These are phyloP conservation scores for Boeremia lycopersici DNA, from an alignment of 2,329 filamentous ascomycete species.

Conservation along the genomic window DNA sequence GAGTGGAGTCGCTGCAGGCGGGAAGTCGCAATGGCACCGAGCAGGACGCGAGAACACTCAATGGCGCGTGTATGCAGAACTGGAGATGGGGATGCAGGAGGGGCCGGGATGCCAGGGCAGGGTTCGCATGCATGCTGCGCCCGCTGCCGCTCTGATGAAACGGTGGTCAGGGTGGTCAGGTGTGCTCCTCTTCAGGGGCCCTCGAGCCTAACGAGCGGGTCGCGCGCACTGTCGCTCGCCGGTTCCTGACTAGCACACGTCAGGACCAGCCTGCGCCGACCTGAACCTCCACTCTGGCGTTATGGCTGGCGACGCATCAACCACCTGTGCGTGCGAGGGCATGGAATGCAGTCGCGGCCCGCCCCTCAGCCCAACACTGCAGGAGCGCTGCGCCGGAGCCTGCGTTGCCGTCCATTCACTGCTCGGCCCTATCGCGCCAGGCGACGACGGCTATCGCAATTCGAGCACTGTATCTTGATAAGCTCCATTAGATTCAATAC, in stretches of 20 bases:
- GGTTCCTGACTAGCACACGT: slow-evolving; percentile 19
- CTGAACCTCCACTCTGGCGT: not conserved
- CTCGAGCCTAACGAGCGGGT: slow-evolving; percentile 5
- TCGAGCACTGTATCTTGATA: slow-evolving; percentile 13
- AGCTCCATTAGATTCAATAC: slow-evolving; percentile 7
- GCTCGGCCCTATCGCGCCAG: slow-evolving; percentile 5
- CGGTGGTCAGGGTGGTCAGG: slow-evolving; percentile 14
- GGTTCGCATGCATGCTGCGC: slow-evolving; percentile 19
- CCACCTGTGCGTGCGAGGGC: not conserved
- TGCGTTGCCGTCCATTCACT: not conserved
- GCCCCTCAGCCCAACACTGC: slow-evolving; percentile 4
- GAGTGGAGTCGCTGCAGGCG: slow-evolving; percentile 13
- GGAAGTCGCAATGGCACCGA: slow-evolving; percentile 9
- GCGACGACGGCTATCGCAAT: slow-evolving; percentile 10
- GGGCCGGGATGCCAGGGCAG: slow-evolving; percentile 11
- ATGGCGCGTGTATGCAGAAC: not conserved
- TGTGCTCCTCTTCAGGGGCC: slow-evolving; percentile 2
- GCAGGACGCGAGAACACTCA: too few relatives aligned
- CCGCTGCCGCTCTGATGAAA: slow-evolving; percentile 20
- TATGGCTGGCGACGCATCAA: too few relatives aligned
- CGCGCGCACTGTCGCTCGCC: slow-evolving; percentile 6
- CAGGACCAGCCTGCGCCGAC: slow-evolving; percentile 2
- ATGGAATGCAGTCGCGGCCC: slow-evolving; percentile 12
- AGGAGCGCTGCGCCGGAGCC: not conserved
- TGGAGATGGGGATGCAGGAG: slow-evolving; percentile 9